Base-by-base conservation (phyloP, 2,329 filamentous ascomycete genomes). In the Colletotrichum sp. region DNA sequence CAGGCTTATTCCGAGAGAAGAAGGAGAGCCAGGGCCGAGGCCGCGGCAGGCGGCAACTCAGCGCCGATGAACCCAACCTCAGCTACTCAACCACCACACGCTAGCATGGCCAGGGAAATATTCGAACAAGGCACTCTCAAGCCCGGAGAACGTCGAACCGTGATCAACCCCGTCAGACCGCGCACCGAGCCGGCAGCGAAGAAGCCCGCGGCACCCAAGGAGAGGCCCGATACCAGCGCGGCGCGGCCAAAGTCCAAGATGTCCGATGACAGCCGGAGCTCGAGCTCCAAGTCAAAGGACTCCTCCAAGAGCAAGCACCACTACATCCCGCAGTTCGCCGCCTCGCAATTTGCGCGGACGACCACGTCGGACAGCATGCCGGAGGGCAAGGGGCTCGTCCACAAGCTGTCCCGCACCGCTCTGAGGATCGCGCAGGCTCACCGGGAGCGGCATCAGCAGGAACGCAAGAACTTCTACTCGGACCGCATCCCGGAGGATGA, bases 291-390 rank as follows among this genome's bases (percentile, higher is more conserved):
- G 25, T 73, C 73, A 28, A 62, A 66, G 61, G 61, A 39, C 43
- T 65, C 73, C 10, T 64, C 61, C 30, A 32, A 73, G 43, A 67
- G 79, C 69, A 70, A 62, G 8, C 88, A 91, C 77, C 88, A 84
- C 43, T 88, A 92, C 78, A 82, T 91, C 3, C 91, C 91, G 16
- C 85, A 86, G 68, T 86, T 89, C 43, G 91, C 91, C 1, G 90
- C 90, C 2, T 80, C 86, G 15, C 89, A 91, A 73, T 92, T 92
- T 79, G 83, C 87, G 12, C 83, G 86, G 58, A 92, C 91, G 0
- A 88, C 90, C 1, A 90, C 89, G 2, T 83, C 86, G 18, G 86
- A 87, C 25, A 79, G 80, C 55, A 82, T 84, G 80, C 82, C 82
- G 30, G 81, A 86, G 34, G 84, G 81, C 65, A 79, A 80, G 8